These are phyloP conservation scores for Capsella bursapastoris DNA, from an alignment of 345 rosid species.

Conservation along the genomic window DNA sequence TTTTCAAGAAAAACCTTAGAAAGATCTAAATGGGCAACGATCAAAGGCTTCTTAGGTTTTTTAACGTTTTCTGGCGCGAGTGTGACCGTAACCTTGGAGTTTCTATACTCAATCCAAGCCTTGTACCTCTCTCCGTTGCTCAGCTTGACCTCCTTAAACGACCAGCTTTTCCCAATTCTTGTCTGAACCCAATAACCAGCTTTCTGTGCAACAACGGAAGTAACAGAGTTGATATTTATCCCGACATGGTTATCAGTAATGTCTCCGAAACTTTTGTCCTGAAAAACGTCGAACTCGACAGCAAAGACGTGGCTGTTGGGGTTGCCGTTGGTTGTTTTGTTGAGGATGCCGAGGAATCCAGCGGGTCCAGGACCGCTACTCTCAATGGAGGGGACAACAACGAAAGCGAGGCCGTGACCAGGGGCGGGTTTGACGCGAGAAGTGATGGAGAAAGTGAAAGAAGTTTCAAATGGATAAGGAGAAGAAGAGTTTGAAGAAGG, in stretches of 20 bases:
- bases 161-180: conserved; percentile 9
- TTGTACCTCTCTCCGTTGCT: conserved; percentile 12
- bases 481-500: conserved; percentile 9
- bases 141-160: conserved; percentile 8
- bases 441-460: conserved; percentile 2
- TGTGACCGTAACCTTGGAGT: conserved; percentile 7
- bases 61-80: conserved; percentile 8
- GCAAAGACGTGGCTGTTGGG: background rate
- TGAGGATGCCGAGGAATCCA: background rate
- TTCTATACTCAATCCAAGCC: conserved; percentile 29
- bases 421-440: conserved; percentile 6
- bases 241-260: conserved; percentile 9
- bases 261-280: conserved; percentile 2
- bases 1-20: conserved; percentile 11
- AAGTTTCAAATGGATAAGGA: conserved; percentile 7
- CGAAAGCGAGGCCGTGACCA: conserved; percentile 1
- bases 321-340: conserved; percentile 1
- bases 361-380: background rate
- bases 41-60: conserved; percentile 22
- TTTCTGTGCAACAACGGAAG: conserved; percentile 5
- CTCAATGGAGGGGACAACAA: background rate
- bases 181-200: conserved; percentile 23
- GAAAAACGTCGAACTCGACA: conserved; percentile 1
- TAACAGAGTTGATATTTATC: background rate
- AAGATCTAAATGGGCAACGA: conserved; percentile 19